Conservation (phyloP, 106 monocot species). For the Dioscorea alata region DNA sequence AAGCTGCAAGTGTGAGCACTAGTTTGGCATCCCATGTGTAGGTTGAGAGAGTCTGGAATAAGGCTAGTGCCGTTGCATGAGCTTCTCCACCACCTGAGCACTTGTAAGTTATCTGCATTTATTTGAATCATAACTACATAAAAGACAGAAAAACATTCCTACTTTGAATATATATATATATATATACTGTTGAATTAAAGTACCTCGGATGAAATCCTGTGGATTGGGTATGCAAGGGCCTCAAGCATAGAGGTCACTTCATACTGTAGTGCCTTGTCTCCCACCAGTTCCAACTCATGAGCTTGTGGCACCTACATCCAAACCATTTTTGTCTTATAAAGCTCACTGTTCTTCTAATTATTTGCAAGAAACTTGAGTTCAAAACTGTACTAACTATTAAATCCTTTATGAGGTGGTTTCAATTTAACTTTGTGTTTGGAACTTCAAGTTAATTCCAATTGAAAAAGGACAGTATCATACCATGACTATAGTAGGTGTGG, state of each 20-base stretch:
- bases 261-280: slow-evolving; percentile 24
- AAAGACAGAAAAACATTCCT: background rate
- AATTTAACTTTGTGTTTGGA: background rate
- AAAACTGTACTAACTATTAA: background rate
- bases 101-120: slow-evolving; percentile 44
- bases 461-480: slow-evolving; percentile 11
- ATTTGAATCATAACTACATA: background rate
- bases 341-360: background rate
- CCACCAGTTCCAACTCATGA: slow-evolving; percentile 19
- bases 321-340: background rate
- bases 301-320: slow-evolving; percentile 24
- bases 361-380: background rate
- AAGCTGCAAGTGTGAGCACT: slow-evolving; percentile 55
- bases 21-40: slow-evolving; percentile 70
- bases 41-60: slow-evolving; percentile 40
- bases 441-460: background rate
- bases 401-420: background rate
- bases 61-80: slow-evolving; percentile 35
- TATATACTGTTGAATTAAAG: background rate
- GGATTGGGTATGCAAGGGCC: slow-evolving; percentile 55
- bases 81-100: slow-evolving; percentile 44
- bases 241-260: slow-evolving; percentile 30
- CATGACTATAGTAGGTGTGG: slow-evolving; percentile 42
- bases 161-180: background rate
- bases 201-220: slow-evolving; percentile 70